These are phyloP conservation scores for Aspergillus udagawae DNA, from an alignment of 2,329 filamentous ascomycete species.

Conservation along the genomic window DNA sequence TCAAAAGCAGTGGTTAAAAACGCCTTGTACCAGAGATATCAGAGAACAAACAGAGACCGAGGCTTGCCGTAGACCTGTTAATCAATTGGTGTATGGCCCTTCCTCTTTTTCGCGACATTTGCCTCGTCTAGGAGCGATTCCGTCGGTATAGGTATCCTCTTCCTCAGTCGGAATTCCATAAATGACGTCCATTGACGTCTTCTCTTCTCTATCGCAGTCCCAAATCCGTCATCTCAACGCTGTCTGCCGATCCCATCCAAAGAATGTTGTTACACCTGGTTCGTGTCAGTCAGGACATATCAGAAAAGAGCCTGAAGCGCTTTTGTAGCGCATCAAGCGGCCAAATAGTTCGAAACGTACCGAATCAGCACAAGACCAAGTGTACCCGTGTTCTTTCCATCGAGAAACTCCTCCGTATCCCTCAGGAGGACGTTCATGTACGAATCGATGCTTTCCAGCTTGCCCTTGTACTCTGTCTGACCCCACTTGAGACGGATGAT, in stretches of 20 bases:
- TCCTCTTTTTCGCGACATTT: slow-evolving; percentile 3
- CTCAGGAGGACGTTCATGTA: slow-evolving; percentile 99
- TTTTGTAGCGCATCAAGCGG: too few species aligned
- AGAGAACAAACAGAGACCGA: slow-evolving; percentile 13
- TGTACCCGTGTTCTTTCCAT: slow-evolving; percentile 77
- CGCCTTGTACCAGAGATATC: slow-evolving; percentile 13
- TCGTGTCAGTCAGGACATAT: background rate
- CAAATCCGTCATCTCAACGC: slow-evolving; percentile 46
- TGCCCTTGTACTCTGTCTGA: slow-evolving; percentile 94
- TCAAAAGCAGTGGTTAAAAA: slow-evolving; percentile 18
- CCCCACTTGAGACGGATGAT: slow-evolving; percentile 96
- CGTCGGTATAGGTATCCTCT: slow-evolving; percentile 14
- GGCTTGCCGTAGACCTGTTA: background rate
- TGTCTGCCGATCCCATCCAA: slow-evolving; percentile 67
- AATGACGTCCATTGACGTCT: slow-evolving; percentile 16
- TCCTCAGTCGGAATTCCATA: slow-evolving; percentile 5
- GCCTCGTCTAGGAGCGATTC: slow-evolving; percentile 3
- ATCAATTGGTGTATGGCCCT: background rate
- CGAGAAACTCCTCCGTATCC: slow-evolving; percentile 86
- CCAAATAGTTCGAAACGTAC: slow-evolving; percentile 44
- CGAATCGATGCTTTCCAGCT: slow-evolving; percentile 86
- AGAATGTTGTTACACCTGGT: slow-evolving; percentile 91
- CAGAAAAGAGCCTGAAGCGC: background rate
- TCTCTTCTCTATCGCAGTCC: slow-evolving; percentile 28
- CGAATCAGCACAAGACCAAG: slow-evolving; percentile 90